Evolutionary conservation across 1,139 yeast species (phyloP), one percentile per base, ranked within the genome.

Genomic region (Hyphopichia buzzinii): DNA sequence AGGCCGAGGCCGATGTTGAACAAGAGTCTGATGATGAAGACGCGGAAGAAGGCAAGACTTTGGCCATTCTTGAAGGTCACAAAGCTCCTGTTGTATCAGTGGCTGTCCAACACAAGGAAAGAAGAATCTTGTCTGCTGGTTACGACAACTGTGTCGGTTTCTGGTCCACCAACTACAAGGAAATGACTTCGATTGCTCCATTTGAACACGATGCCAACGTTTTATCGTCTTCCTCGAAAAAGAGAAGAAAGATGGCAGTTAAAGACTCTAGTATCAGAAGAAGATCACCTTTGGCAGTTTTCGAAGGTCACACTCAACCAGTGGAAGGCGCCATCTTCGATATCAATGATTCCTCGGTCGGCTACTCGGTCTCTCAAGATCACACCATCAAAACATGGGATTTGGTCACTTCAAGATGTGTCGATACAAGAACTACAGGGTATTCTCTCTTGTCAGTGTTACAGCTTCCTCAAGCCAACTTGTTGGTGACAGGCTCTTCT

Each of bases 311-410:
- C 57, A 59, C 77, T 15, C 88, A 82, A 29, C 95, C 97, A 4
- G 97, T 89, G 14, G 95, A 89, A 52, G 95, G 77, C 26, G 85
- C 87, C 13, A 71, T 78, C 13, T 88, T 89, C 57, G 96, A 87
- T 52, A 58, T 69, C 6, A 63, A 66, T 22, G 97, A 92, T 57
- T 47, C 74, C 29, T 75, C 94, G 0, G 96, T 90, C 5, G 96
- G 83, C 12, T 92, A 92, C 63, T 88, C 97, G 0, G 96, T 86
- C 1, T 85, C 97, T 3, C 97, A 89, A 59, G 97, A 92, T 64
- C 98, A 92, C 58, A 80, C 95, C 1, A 80, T 92, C 46, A 85
- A 86, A 53, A 92, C 98, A 0, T 92, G 98, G 97, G 98, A 92
- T 66, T 71, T 90, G 51, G 83, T 87, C 15, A 88, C 97, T 4